A percentile compares a stretch with the other conserved stretches of the same genome.
Evolutionary conservation across 176 grass and related monocot genomes (phyloP).

Genomic region (Avena insularis): DNA sequence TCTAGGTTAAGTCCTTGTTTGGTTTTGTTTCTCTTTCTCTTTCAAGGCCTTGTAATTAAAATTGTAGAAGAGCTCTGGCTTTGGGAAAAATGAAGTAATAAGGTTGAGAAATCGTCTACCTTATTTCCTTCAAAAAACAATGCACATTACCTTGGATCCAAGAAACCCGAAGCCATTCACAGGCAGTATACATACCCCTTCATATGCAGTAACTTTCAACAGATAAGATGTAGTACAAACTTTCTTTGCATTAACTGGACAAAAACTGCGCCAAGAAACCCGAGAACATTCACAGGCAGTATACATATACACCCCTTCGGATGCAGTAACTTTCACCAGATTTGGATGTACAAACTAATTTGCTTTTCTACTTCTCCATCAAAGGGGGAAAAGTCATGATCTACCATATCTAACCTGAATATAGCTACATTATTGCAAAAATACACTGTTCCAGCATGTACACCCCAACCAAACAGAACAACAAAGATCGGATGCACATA

Average conservation of each 20-base stretch:
- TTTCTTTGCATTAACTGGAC: slow-evolving; percentile 21
- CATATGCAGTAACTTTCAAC: background rate
- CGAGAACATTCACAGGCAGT: slow-evolving; percentile 55
- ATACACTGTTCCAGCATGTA: background rate
- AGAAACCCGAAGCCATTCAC: slow-evolving; percentile 58
- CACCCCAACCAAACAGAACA: background rate
- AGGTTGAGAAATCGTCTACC: too few species aligned
- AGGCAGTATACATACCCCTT: slow-evolving; percentile 34
- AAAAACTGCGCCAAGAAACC: slow-evolving; percentile 58
- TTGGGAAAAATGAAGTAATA: too few species aligned
- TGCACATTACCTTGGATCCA: background rate
- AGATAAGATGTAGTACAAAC: background rate
- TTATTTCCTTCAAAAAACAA: too few species aligned
- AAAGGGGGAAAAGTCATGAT: background rate
- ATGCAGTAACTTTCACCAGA: background rate
- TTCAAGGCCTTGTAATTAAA: too few species aligned
- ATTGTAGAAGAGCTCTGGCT: too few species aligned
- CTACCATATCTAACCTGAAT: background rate
- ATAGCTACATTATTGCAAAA: slow-evolving; percentile 34
- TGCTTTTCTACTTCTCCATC: slow-evolving; percentile 7
- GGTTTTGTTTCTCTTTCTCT: too few species aligned
- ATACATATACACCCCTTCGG: background rate
- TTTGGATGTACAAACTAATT: background rate
- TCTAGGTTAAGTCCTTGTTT: too few species aligned
- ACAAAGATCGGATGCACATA: background rate